Conservation (phyloP, 495 filamentous ascomycete genomes). For the Annulohypoxylon nitens region DNA sequence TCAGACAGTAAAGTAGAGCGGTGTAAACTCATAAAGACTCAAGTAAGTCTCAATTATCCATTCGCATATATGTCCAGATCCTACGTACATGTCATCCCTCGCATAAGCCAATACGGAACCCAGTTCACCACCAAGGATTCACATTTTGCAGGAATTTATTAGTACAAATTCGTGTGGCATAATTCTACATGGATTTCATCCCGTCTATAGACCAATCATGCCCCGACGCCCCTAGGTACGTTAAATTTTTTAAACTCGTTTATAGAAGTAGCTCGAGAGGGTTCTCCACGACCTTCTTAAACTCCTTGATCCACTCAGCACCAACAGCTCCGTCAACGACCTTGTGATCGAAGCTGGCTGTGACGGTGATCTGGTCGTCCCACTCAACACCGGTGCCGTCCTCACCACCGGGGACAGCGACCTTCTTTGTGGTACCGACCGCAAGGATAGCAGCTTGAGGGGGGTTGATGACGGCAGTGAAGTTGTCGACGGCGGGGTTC, state of each 20-base stretch:
- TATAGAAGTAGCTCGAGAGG: slow-evolving; percentile 94
- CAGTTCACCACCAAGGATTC: slow-evolving; percentile 12
- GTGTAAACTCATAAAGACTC: neutral
- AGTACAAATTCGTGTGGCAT: slow-evolving; percentile 52
- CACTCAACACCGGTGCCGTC: slow-evolving; percentile 87
- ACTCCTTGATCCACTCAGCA: slow-evolving; percentile 95
- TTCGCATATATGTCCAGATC: neutral
- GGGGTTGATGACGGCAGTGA: slow-evolving; percentile 99
- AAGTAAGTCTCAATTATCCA: neutral
- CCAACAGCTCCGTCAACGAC: slow-evolving; percentile 90
- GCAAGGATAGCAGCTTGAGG: slow-evolving; percentile 97
- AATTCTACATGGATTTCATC: slow-evolving; percentile 51
- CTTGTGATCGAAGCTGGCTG: slow-evolving; percentile 97
- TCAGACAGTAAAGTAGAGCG: neutral
- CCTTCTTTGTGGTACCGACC: slow-evolving; percentile 94
- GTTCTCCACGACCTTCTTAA: slow-evolving; percentile 98
- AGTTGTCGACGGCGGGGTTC: slow-evolving; percentile 95
- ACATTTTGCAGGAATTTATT: slow-evolving; percentile 44
- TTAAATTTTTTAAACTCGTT: slow-evolving; percentile 29
- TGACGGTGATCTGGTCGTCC: slow-evolving; percentile 97
- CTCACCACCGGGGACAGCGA: slow-evolving; percentile 86
- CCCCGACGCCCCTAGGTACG: slow-evolving; percentile 48
- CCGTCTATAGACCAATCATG: slow-evolving; percentile 54
- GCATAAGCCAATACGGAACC: neutral
- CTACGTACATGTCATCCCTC: slow-evolving; percentile 15